Evolutionary conservation across 2,329 filamentous ascomycete species (phyloP), one percentile per base, ranked within the genome.

Genomic region (Phoma sp.): DNA sequence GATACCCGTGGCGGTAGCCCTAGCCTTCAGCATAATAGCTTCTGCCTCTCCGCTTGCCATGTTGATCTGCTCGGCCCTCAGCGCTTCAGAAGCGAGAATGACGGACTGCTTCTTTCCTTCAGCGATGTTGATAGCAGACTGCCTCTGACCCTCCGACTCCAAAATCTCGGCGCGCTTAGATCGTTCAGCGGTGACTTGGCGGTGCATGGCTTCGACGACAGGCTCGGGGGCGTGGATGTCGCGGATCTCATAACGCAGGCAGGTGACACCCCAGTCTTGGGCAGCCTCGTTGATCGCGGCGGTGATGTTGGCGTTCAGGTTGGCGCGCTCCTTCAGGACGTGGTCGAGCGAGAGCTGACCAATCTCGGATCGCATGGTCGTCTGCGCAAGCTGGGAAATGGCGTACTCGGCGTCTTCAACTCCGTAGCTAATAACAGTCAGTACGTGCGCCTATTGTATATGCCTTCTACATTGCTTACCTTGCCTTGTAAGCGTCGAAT

Each of bases 371-470:
- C 95, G 92, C 95, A 99, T 99, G 0, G 95, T 98, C 10, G 95
- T 99, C 79, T 99, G 95, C 14, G 95, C 95, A 39, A 99, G 88
- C 74, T 99, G 95, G 7, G 91, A 95, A 74, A 99, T 98, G 76
- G 95, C 95, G 76, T 99, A 99, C 76, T 99, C 95, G 59, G 95
- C 93, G 73, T 99, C 95, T 78, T 99, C 95, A 26, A 99, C 95
- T 30, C 95, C 95, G 74, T 99, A 99, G 77, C 92, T 96, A 61
- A 2, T 21, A 11, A 2, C 11, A 1, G 1, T 72, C 29, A 71
- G 62, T 25, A 56, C n/a, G 15, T 18, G 15, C 20, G 30, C 39
- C 23, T 26, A 26, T n/a, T 5, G 23, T 1, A 12, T 2, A 12
- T n/a, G 12, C 11, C 7, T 2, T 15, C 18, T 6, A 14, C 28